These are phyloP conservation scores for Fusarium gaditjirri DNA, from an alignment of 2,329 filamentous ascomycete species.

Conservation along the genomic window DNA sequence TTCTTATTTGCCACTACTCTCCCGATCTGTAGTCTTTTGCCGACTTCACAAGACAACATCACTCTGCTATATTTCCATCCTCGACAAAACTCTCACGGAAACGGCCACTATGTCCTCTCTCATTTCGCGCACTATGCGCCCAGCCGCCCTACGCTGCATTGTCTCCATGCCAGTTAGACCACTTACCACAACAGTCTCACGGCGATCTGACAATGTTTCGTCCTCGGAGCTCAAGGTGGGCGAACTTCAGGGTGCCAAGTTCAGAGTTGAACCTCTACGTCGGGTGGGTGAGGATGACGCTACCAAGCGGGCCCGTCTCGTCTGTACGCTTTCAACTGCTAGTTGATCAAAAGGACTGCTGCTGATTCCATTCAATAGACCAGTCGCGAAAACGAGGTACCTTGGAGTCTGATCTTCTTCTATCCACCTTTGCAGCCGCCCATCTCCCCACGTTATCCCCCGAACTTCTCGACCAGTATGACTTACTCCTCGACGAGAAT, in stretches of 20 bases:
- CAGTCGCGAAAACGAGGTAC: constrained; percentile 97
- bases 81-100: not conserved
- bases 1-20: constrained; percentile 11
- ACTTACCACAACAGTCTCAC: constrained; percentile 37
- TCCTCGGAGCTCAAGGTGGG: constrained; percentile 77
- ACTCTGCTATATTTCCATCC: not conserved
- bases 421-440: constrained; percentile 91
- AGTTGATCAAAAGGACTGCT: not conserved
- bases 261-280: constrained; percentile 90
- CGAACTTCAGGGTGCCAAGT: constrained; percentile 86
- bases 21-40: not conserved
- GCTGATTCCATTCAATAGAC: constrained; percentile 59
- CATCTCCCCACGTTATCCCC: constrained; percentile 80
- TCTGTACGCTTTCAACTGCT: constrained; percentile 59
- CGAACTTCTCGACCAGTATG: constrained; percentile 83
- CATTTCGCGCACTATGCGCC: constrained; percentile 37
- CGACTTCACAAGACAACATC: not conserved
- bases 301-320: constrained; percentile 89
- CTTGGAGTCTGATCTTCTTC: constrained; percentile 93
- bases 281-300: constrained; percentile 83
- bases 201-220: constrained; percentile 31
- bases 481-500: constrained; percentile 96
- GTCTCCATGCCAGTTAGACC: constrained; percentile 32
- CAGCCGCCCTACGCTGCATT: constrained; percentile 32
- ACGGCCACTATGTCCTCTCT: constrained; percentile 34